Base-by-base conservation (phyloP, 1,139 yeast genomes). In the Sugiyamaella japonica region DNA sequence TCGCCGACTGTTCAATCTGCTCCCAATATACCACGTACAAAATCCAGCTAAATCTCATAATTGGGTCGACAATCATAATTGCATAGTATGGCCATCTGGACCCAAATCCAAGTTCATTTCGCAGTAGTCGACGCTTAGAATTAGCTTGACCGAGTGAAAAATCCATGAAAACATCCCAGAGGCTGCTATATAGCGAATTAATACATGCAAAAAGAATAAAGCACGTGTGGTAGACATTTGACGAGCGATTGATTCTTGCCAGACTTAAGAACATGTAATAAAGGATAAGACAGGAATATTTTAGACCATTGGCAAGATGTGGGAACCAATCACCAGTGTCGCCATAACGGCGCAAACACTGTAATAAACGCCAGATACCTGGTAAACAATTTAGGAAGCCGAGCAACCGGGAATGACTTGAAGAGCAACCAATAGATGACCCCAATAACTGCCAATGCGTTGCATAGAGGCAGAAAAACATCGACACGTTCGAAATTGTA, bases 291-390 rank as follows among this genome's bases (percentile, higher is more conserved):
- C 86, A 72, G 0, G 79, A 66, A 68, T 91, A 93, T 69, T 93
- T 93, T 44, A 76, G 65, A 78, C 89, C 89, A 66, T 93, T 93
- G n/a, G 96, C 93, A 58, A 93, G 73, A 77, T 93, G 99, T 0
- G 99, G 99, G 67, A 93, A 95, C 87, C 91, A 85, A 66, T 91
- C 97, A 1, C 95, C 93, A 0, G 97, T 86, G 67, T 93, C 99
- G 50, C 85, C 81, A 69, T 80, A 93, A 79, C 99, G 95, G 63
- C 99, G 76, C 31, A 86, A 69, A 71, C 99, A 93, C 69, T 93
- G 99, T 53, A 91, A 69, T 53, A 87, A 81, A 73, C 99, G 86
- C 89, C 96, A 89, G 44, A 89, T 80, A 58, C 90, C 86, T 0
- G 99, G 99, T 25, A 93, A 70, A 2, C 96, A 78, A 41, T 89